phyloP scores from a whole-genome alignment of 495 filamentous ascomycete species.

The Astrocystis sublimbata region DNA sequence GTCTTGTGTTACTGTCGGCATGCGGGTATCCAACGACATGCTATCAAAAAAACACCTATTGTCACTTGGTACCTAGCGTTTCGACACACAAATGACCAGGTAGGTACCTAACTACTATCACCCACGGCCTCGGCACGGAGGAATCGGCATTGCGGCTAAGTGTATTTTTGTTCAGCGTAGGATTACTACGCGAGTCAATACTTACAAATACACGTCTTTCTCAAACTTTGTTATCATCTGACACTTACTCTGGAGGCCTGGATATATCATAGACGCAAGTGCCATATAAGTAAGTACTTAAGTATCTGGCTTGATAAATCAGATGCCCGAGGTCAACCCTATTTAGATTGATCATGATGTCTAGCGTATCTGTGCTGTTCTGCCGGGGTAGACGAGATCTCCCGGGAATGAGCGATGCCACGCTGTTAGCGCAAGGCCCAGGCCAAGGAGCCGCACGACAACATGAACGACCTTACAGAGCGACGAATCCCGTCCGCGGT shows the following conservation, averaged over 20 bases:
- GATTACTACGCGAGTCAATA: neutral
- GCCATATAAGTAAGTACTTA: too few relatives aligned
- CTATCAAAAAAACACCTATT: neutral
- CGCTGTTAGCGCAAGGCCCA: conserved; percentile 51
- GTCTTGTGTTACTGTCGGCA: neutral
- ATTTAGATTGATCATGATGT: too few relatives aligned
- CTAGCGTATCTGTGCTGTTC: neutral
- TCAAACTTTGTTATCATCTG: neutral
- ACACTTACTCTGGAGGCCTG: too few relatives aligned
- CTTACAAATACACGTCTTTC: neutral
- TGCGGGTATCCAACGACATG: conserved; percentile 6
- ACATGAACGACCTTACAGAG: conserved; percentile 37
- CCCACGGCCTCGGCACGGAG: neutral
- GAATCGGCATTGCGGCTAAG: neutral
- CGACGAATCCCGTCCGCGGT: too few relatives aligned
- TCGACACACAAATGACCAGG: too few relatives aligned
- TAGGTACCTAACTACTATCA: too few relatives aligned
- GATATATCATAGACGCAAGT: too few relatives aligned
- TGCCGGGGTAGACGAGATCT: neutral
- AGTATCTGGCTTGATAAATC: too few relatives aligned
- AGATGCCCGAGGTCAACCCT: too few relatives aligned
- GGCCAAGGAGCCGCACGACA: conserved; percentile 37
- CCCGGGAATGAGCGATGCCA: conserved; percentile 48
- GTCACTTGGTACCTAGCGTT: neutral
- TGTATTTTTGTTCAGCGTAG: neutral